A percentile compares a stretch with the other conserved stretches of the same genome.
phyloP scores from a whole-genome alignment of 2,329 filamentous ascomycete species.

The Graphilbum ipis-grandicollis region DNA sequence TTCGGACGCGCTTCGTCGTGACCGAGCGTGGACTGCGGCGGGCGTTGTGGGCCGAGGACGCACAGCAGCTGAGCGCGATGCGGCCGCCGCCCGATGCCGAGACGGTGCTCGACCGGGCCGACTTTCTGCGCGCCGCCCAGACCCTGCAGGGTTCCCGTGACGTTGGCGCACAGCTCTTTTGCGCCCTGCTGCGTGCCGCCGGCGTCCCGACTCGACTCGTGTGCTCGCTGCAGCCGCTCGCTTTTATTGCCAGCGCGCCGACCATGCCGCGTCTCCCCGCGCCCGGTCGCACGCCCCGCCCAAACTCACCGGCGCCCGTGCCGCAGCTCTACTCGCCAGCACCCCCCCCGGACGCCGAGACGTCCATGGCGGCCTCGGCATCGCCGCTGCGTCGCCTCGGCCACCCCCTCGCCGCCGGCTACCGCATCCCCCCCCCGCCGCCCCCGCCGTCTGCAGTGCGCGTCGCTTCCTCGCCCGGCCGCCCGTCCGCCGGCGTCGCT shows the following conservation, averaged over 20 bases:
- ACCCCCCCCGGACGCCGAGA: conserved; percentile 4
- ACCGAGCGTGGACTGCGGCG: conserved; percentile 53
- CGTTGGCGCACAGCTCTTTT: conserved; percentile 78
- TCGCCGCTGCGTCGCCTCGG: conserved; percentile 31
- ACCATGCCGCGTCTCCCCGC: conserved; percentile 22
- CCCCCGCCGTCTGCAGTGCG: conserved; percentile 19
- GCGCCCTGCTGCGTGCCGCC: conserved; percentile 66
- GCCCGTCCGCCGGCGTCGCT: no score
- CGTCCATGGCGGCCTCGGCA: conserved; percentile 6
- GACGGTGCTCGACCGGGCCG: conserved; percentile 46
- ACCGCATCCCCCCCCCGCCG: conserved; percentile 24
- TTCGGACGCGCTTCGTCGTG: conserved; percentile 51
- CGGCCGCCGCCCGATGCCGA: conserved; percentile 47
- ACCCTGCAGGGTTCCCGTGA: conserved; percentile 69
- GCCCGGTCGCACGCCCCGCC: conserved; percentile 12
- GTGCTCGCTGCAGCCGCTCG: conserved; percentile 73
- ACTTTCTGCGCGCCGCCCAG: conserved; percentile 57
- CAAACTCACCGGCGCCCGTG: conserved; percentile 19
- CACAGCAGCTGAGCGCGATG: conserved; percentile 42
- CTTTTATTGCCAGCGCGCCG: conserved; percentile 42
- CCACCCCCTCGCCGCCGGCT: conserved; percentile 36
- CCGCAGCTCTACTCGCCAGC: conserved; percentile 19
- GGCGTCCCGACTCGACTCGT: conserved; percentile 71
- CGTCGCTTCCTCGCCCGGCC: no score
- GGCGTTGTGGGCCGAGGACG: conserved; percentile 58